Conservation (phyloP, 345 rosid species). For the Nasturtium officinale region DNA sequence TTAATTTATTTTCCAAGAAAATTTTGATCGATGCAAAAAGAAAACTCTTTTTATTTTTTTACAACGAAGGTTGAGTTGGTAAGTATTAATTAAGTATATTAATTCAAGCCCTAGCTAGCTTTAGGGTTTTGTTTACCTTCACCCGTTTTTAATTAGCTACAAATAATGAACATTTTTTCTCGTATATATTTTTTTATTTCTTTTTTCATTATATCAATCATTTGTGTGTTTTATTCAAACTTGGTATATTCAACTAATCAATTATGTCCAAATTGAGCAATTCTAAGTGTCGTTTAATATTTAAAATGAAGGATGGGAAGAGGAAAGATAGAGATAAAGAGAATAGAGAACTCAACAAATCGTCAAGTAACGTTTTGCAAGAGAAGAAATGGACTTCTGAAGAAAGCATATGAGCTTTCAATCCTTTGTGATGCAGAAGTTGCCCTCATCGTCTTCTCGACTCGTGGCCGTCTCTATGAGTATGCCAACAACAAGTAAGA, state of each 20-base stretch:
- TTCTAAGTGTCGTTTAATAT: conserved; percentile 10
- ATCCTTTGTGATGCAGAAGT: conserved; percentile 94
- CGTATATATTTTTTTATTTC: neutral
- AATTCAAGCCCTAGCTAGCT: conserved; percentile 33
- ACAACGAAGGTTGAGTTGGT: conserved; percentile 11
- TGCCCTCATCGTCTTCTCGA: conserved; percentile 93
- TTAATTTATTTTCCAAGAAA: conserved; percentile 36
- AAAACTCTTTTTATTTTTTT: neutral
- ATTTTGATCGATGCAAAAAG: neutral
- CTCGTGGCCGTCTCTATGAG: conserved; percentile 95
- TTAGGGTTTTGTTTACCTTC: conserved; percentile 23
- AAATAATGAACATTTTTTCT: neutral
- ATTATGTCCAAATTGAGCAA: neutral
- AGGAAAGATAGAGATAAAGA: conserved; percentile 96
- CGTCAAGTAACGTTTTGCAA: conserved; percentile 97
- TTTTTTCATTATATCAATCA: conserved; percentile 4
- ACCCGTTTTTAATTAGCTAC: neutral
- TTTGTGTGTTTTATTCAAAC: conserved; percentile 7
- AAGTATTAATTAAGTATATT: conserved; percentile 1
- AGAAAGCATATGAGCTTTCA: conserved; percentile 89
- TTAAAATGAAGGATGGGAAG: conserved; percentile 65
- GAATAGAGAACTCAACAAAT: conserved; percentile 93
- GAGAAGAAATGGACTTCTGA: conserved; percentile 87
- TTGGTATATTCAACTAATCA: neutral
- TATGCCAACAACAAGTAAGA: conserved; percentile 88